Conservation (phyloP, 768 basidiomycete genomes). For the Psilocybe azurescens region DNA sequence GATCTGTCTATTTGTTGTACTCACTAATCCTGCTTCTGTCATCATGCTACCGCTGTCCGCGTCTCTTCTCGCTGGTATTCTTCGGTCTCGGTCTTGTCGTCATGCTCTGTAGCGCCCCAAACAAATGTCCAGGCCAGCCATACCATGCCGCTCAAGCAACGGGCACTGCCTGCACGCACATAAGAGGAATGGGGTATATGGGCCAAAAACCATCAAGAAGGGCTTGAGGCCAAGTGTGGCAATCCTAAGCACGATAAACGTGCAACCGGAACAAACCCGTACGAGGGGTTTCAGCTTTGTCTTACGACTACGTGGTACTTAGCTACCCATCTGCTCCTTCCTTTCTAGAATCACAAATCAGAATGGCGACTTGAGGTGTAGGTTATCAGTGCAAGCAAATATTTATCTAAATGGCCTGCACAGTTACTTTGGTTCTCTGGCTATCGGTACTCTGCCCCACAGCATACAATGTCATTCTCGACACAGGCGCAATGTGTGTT, state of each 20-base stretch:
- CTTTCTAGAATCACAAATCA: conserved; percentile 68
- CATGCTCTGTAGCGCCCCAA: not conserved
- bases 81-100: not conserved
- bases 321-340: conserved; percentile 9
- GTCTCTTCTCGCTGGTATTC: conserved; percentile 7
- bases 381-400: not conserved
- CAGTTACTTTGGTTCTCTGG: conserved; percentile 78
- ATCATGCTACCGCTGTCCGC: conserved; percentile 7
- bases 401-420: conserved; percentile 1
- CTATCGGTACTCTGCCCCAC: conserved; percentile 84
- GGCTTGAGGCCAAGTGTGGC: conserved; percentile 54
- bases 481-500: conserved; percentile 86
- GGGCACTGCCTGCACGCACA: conserved; percentile 31
- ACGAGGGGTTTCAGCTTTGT: conserved; percentile 22
- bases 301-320: not conserved
- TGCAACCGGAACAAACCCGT: conserved; percentile 58
- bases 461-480: conserved; percentile 84
- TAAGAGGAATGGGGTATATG: conserved; percentile 56
- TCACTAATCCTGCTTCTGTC: not conserved
- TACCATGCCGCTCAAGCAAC: conserved; percentile 36
- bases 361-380: conserved; percentile 60
- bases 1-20: not conserved
- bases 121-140: conserved; percentile 11
- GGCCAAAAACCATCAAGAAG: conserved; percentile 55
- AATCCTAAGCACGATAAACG: conserved; percentile 38